Percentiles rank a stretch among this genome's conserved stretches.
These are phyloP conservation scores for Eimeria acervulina DNA, from an alignment of 169 alveolate species.

Conservation along the genomic window DNA sequence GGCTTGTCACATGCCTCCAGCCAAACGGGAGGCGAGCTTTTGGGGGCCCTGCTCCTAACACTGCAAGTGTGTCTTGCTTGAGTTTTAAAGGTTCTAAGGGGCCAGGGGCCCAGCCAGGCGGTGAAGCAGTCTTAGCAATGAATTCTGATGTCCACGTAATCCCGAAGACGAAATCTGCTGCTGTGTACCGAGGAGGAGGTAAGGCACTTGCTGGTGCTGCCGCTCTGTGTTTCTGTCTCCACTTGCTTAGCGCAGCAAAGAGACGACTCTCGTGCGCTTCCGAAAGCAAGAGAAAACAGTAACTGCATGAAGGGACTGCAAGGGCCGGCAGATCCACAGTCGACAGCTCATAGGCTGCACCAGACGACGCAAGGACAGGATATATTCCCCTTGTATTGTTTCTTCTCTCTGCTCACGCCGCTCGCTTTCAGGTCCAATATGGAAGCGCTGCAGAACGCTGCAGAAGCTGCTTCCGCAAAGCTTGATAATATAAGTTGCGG, in stretches of 20 bases:
- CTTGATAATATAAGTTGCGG: not conserved
- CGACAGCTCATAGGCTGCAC: constrained; percentile 46
- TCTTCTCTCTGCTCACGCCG: not conserved
- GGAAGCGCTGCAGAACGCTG: not conserved
- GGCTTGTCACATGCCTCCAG: constrained; percentile 63
- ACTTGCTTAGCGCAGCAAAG: not conserved
- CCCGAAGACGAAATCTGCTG: constrained; percentile 71
- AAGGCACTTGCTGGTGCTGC: constrained; percentile 2
- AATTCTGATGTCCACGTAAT: constrained; percentile 30
- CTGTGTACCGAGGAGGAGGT: constrained; percentile 3
- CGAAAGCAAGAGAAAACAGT: constrained; percentile 75
- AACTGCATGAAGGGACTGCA: constrained; percentile 70
- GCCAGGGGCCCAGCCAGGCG: constrained; percentile 16
- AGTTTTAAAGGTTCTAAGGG: constrained; percentile 34
- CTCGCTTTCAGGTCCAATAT: not conserved
- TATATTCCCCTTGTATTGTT: not conserved
- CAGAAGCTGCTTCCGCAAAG: not conserved
- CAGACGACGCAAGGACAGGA: constrained; percentile 3
- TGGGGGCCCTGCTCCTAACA: constrained; percentile 55
- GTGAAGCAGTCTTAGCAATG: not conserved
- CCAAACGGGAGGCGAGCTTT: not conserved
- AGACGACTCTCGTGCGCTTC: constrained; percentile 4
- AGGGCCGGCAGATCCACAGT: constrained; percentile 80
- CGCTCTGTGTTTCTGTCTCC: constrained; percentile 12
- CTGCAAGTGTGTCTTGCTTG: constrained; percentile 25